Conservation (phyloP, 495 filamentous ascomycete genomes). For the Penicillium lividum region DNA sequence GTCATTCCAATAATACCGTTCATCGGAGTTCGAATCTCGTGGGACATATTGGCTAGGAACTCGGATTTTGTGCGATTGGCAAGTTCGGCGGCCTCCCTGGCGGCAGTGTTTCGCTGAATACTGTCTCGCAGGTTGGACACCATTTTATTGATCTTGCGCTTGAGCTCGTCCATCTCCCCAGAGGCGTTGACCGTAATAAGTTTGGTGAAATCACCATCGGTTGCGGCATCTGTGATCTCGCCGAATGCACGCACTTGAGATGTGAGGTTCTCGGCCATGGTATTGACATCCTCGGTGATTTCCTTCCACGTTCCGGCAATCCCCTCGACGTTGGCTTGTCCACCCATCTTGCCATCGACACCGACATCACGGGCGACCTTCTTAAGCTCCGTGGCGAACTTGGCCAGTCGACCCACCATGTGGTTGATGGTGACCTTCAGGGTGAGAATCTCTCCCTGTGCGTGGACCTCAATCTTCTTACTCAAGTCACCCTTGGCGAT, state of each 20-base stretch:
- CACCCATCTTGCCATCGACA: constrained; percentile 98
- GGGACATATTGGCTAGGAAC: constrained; percentile 98
- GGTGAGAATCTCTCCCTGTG: constrained; percentile 90
- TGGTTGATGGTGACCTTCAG: constrained; percentile 98
- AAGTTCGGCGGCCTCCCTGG: constrained; percentile 92
- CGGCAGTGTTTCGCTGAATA: constrained; percentile 96
- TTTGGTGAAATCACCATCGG: constrained; percentile 95
- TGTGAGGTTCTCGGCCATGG: constrained; percentile 97
- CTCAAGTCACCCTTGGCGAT: constrained; percentile 94
- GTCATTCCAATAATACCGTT: constrained; percentile 89
- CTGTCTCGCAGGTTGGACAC: constrained; percentile 92
- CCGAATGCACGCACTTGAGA: constrained; percentile 97
- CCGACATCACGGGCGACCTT: constrained; percentile 96
- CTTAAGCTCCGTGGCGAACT: constrained; percentile 96
- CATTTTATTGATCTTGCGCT: constrained; percentile 99
- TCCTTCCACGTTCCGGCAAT: constrained; percentile 97
- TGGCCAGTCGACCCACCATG: constrained; percentile 95
- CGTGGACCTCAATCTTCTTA: constrained; percentile 93
- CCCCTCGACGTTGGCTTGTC: constrained; percentile 92
- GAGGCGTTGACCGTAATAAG: constrained; percentile 97
- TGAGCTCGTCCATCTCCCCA: constrained; percentile 98
- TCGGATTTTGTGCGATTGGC: constrained; percentile 99
- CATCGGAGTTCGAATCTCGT: constrained; percentile 99
- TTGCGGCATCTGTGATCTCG: constrained; percentile 95
- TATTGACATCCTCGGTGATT: constrained; percentile 97